phyloP scores from a whole-genome alignment of 2,329 filamentous ascomycete species.

The Tricladium varicosporioides region DNA sequence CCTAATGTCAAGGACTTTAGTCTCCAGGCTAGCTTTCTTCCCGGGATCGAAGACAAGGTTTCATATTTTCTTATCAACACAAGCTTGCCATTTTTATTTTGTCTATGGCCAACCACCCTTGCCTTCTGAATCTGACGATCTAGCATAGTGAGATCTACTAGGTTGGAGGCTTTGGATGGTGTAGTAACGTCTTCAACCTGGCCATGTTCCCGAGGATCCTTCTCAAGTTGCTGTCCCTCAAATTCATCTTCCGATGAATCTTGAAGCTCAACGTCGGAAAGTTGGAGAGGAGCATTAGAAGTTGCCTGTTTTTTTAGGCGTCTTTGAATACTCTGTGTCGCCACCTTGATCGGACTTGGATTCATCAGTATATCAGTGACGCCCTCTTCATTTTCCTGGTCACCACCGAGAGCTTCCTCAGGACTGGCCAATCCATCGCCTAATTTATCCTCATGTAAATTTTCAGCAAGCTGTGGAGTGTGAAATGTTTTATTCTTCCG shows the following conservation, averaged over 20 bases:
- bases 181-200: not conserved
- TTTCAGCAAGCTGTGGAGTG: too few relatives aligned
- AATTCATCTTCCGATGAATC: not conserved
- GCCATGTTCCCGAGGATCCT: not conserved
- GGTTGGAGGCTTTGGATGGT: not conserved
- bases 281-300: too few relatives aligned
- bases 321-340: not conserved
- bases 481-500: not conserved
- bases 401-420: not conserved
- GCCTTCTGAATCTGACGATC: not conserved
- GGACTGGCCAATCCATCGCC: not conserved
- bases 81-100: not conserved
- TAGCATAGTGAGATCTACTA: not conserved
- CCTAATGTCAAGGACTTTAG: too few relatives aligned
- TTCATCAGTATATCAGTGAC: conserved; percentile 8
- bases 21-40: too few relatives aligned
- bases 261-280: not conserved
- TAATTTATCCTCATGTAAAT: too few relatives aligned
- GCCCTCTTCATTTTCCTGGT: not conserved
- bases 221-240: not conserved
- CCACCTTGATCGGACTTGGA: conserved; percentile 15
- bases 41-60: too few relatives aligned
- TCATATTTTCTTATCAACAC: not conserved
- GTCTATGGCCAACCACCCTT: not conserved
- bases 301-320: not conserved